Evolutionary conservation across 768 basidiomycete genomes (phyloP).

Genomic region (Suillus americanus): DNA sequence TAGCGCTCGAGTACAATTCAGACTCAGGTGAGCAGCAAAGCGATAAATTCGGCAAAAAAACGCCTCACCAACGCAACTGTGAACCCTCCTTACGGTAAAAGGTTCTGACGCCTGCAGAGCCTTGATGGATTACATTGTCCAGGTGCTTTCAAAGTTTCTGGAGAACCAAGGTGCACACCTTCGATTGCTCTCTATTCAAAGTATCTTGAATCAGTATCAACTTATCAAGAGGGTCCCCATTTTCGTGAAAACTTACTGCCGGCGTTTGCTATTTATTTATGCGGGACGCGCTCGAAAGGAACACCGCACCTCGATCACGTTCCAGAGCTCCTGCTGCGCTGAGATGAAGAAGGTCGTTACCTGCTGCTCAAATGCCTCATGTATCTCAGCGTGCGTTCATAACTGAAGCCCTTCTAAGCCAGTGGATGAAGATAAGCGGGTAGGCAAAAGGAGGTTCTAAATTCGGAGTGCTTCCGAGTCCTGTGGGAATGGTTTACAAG

Average conservation of each 20-base stretch:
- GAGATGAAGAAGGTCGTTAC: not conserved
- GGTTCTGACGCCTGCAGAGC: not conserved
- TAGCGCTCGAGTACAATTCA: no score
- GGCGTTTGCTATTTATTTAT: not conserved
- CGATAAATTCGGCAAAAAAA: no score
- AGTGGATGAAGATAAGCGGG: not conserved
- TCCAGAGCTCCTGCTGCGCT: not conserved
- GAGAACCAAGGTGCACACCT: not conserved
- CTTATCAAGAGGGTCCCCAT: not conserved
- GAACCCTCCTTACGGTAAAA: no score
- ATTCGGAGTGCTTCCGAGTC: not conserved
- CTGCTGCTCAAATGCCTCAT: not conserved
- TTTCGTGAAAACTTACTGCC: not conserved
- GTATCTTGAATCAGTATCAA: not conserved
- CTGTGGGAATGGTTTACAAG: not conserved
- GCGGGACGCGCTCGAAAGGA: not conserved
- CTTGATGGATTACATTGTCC: not conserved
- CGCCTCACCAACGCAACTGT: no score
- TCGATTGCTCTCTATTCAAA: not conserved
- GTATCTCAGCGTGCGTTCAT: not conserved
- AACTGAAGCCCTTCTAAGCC: not conserved
- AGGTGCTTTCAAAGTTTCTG: no score
- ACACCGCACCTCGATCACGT: not conserved
- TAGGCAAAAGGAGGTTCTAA: not conserved
- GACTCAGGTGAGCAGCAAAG: no score